Percentiles rank a stretch among this genome's conserved stretches.
Conservation (phyloP, 768 basidiomycete genomes). For the Naganishia friedmannii region DNA sequence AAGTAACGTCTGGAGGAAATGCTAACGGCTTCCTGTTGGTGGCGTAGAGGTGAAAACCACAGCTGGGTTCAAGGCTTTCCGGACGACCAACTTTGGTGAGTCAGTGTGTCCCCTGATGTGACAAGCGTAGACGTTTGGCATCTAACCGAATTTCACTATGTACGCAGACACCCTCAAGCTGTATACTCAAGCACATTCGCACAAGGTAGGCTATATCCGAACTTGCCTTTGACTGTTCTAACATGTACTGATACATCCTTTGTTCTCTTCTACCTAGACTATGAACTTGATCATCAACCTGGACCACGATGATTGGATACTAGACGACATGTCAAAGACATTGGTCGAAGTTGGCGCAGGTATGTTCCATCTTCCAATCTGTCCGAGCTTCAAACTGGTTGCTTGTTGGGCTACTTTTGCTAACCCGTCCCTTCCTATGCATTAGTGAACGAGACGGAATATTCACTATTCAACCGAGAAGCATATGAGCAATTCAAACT, state of each 20-base stretch:
- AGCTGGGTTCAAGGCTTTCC: constrained; percentile 85
- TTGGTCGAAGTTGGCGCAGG: constrained; percentile 75
- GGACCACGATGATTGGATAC: constrained; percentile 85
- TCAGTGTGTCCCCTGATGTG: neutral
- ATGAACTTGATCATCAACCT: constrained; percentile 97
- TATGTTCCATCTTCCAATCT: constrained; percentile 52
- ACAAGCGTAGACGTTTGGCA: neutral
- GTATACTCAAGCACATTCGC: constrained; percentile 89
- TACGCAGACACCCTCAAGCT: constrained; percentile 81
- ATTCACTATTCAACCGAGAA: constrained; percentile 80
- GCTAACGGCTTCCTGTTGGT: neutral
- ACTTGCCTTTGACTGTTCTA: neutral
- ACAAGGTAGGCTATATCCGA: constrained; percentile 64
- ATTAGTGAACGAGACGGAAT: constrained; percentile 90
- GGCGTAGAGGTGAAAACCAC: constrained; percentile 67
- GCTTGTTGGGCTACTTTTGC: neutral
- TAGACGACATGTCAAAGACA: constrained; percentile 64
- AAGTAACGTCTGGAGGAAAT: no score
- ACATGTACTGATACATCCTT: neutral
- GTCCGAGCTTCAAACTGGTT: neutral
- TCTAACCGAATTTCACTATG: neutral
- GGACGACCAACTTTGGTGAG: constrained; percentile 66
- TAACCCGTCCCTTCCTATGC: constrained; percentile 19
- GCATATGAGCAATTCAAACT: constrained; percentile 76
- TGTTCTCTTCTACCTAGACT: constrained; percentile 60